Evolutionary conservation across 257 asterid genomes (phyloP).

Genomic region (Lycium barbarum): DNA sequence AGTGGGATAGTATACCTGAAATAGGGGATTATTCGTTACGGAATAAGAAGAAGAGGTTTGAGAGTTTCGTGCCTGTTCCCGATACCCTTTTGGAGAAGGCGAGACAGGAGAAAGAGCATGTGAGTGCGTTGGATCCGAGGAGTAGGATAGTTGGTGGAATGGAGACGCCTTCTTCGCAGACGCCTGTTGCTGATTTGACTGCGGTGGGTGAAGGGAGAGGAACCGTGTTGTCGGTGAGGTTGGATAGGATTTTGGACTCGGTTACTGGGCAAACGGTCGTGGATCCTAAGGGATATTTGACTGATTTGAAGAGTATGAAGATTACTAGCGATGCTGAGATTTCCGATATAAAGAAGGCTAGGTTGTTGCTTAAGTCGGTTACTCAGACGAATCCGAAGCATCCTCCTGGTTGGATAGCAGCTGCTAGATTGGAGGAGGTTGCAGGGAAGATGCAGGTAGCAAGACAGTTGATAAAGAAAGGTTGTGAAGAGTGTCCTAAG

Average conservation of each 20-base stretch:
- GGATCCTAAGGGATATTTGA: slow-evolving; percentile 96
- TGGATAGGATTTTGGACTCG: slow-evolving; percentile 84
- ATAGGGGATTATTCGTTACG: slow-evolving; percentile 82
- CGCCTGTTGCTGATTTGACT: slow-evolving; percentile 92
- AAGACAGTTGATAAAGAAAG: slow-evolving; percentile 68
- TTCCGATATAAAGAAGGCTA: slow-evolving; percentile 89
- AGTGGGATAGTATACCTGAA: slow-evolving; percentile 94
- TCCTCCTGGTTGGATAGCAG: slow-evolving; percentile 97
- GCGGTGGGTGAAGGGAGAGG: slow-evolving; percentile 99
- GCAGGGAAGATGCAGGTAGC: slow-evolving; percentile 87
- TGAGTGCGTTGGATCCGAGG: slow-evolving; percentile 87
- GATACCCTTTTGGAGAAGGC: slow-evolving; percentile 93
- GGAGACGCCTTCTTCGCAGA: slow-evolving; percentile 89
- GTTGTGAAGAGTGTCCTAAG: slow-evolving; percentile 88
- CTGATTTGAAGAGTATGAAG: slow-evolving; percentile 94
- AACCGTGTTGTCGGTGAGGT: slow-evolving; percentile 81
- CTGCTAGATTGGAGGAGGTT: slow-evolving; percentile 96
- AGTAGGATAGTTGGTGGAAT: slow-evolving; percentile 84
- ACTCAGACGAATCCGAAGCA: slow-evolving; percentile 89
- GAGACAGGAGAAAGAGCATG: slow-evolving; percentile 91
- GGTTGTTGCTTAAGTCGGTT: slow-evolving; percentile 79
- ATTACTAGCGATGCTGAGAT: slow-evolving; percentile 94
- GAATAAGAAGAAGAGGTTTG: slow-evolving; percentile 89
- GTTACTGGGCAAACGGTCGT: slow-evolving; percentile 89
- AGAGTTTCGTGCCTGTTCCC: slow-evolving; percentile 90